phyloP scores from a whole-genome alignment of 2,329 filamentous ascomycete genomes.

The Drechmeria coniospora region DNA sequence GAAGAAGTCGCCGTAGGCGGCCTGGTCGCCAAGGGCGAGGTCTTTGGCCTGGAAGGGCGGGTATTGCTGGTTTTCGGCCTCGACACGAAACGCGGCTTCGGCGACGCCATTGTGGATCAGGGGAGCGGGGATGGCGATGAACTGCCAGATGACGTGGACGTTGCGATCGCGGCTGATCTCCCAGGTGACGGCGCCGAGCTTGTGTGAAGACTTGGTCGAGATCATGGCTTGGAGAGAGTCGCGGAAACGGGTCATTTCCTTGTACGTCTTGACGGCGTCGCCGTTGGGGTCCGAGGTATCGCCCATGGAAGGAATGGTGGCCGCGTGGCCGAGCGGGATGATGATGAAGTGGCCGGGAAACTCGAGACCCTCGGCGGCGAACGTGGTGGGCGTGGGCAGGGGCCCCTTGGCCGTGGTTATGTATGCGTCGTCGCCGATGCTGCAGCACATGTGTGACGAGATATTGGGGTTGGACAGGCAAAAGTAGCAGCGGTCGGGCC shows the following conservation, averaged over 20 bases:
- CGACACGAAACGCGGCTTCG: conserved; percentile 75
- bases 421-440: conserved; percentile 77
- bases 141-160: conserved; percentile 89
- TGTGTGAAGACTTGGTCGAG: conserved; percentile 31
- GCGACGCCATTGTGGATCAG: conserved; percentile 59
- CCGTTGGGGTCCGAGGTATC: conserved; percentile 33
- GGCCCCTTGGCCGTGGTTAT: conserved; percentile 87
- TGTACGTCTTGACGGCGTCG: conserved; percentile 44
- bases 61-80: conserved; percentile 59
- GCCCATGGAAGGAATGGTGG: conserved; percentile 56
- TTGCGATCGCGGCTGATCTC: conserved; percentile 73
- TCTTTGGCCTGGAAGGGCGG: conserved; percentile 34
- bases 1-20: conserved; percentile 51
- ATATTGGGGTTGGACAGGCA: conserved; percentile 79
- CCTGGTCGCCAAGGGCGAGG: conserved; percentile 33
- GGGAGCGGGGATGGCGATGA: conserved; percentile 58
- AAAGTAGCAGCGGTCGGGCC: conserved; percentile 81
- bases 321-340: conserved; percentile 69
- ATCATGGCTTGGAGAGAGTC: conserved; percentile 69
- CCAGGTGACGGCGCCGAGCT: conserved; percentile 75
- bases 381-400: conserved; percentile 56
- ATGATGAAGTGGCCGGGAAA: conserved; percentile 85
- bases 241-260: conserved; percentile 75
- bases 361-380: conserved; percentile 43
- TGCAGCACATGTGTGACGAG: conserved; percentile 75